phyloP scores from a whole-genome alignment of 2,329 filamentous ascomycete genomes.

The Aspergillus alliaceus region DNA sequence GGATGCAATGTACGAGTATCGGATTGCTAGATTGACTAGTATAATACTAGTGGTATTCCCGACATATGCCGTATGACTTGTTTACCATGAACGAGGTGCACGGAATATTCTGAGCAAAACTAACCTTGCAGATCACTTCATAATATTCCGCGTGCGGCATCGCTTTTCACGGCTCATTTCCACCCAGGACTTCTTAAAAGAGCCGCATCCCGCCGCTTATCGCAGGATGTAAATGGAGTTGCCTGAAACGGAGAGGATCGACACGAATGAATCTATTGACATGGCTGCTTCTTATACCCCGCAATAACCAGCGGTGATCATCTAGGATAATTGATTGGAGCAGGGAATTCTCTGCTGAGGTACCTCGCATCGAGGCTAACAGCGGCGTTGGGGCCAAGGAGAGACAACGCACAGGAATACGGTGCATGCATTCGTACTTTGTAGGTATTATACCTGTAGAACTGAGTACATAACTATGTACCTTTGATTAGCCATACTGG shows the following conservation, averaged over 20 bases:
- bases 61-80: not conserved
- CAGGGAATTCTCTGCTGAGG: no score
- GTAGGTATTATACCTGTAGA: no score
- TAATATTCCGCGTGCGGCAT: not conserved
- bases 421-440: no score
- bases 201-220: not conserved
- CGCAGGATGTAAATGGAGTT: not conserved
- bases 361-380: no score
- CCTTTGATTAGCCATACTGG: no score
- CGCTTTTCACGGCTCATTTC: not conserved
- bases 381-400: no score
- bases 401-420: no score
- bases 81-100: not conserved
- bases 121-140: not conserved
- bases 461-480: no score
- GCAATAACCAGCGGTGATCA: not conserved
- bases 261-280: not conserved
- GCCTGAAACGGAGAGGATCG: conserved; percentile 1
- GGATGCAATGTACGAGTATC: not conserved
- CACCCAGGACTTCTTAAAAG: no score
- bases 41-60: conserved; percentile 6
- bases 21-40: not conserved
- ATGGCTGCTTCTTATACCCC: not conserved
- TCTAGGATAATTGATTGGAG: no score
- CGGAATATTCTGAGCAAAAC: not conserved